Evolutionary conservation across 352 stramenopile genomes (phyloP), one percentile per base, ranked within the genome.

Genomic region (Phytopythium ostracodes): DNA sequence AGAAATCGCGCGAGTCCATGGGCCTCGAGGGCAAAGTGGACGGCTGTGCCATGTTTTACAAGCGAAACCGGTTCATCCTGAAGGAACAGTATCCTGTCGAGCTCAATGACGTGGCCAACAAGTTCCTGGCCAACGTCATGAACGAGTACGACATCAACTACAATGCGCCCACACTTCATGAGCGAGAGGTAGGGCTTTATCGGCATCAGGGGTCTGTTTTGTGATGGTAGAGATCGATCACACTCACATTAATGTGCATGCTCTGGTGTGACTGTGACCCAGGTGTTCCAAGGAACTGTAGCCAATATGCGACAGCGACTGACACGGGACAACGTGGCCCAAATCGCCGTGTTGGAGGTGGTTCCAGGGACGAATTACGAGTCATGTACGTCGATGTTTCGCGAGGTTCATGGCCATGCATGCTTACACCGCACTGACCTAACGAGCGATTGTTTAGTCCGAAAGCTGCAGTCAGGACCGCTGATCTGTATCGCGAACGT

Each of bases 31-130:
- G 97, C 51, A 99, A 99, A 74, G 90, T 98, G 31, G 98, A 99
- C 66, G 98, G 98, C 27, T 99, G 97, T 75, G 97, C 97, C 7
- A 77, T 99, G 6, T 99, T 99, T 67, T 99, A 98, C 95, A 97
- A 98, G 67, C 76, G 91, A 29, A 92, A 85, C 35, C 81, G 84
- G 11, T 94, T 92, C 68, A 91, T 91, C 60, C 75, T 96, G 60
- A 93, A 94, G 64, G 84, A 95, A 62, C 87, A 92, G 47, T 98
- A 98, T 66, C 92, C 93, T 15, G 68, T 99, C 64, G 94, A 99
- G 65, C 99, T 99, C 70, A 99, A 99, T 72, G 92, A 98, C 33
- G 73, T 92, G n/a, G 73, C 74, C 8, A 91, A 79, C 60, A 78
- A 91, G 25, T 95, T 93, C 31, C 44, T 93, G 25, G 67, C 63